Conservation (phyloP, 2,329 filamentous ascomycete species). For the Aspergillus japonicus region DNA sequence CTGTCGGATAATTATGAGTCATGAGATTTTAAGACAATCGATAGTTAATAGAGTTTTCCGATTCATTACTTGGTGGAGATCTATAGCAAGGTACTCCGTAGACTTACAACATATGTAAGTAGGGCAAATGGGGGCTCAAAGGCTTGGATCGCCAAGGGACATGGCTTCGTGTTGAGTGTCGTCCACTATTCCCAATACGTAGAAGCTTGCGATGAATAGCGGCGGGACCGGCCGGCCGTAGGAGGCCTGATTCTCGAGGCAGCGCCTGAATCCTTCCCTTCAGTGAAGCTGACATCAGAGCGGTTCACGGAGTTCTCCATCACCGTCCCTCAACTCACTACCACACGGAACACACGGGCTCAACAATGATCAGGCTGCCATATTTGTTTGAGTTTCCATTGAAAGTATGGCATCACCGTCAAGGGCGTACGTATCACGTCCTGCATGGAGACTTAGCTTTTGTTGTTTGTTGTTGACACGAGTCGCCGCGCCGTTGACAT, state of each 20-base stretch:
- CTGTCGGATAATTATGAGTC: not conserved
- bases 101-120: no score
- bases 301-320: no score
- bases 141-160: not conserved
- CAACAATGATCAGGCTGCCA: not conserved
- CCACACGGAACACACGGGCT: not conserved
- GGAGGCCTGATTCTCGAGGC: not conserved
- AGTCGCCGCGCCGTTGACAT: not conserved
- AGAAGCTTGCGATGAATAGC: not conserved
- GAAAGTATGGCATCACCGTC: not conserved
- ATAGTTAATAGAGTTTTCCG: not conserved
- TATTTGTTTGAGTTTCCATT: not conserved
- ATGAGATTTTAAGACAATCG: not conserved
- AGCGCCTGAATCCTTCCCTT: not conserved
- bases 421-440: not conserved
- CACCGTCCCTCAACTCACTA: not conserved
- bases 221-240: not conserved
- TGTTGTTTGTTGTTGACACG: no score
- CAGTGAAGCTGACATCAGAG: not conserved
- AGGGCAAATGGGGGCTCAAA: no score
- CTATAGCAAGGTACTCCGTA: no score
- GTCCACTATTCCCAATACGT: not conserved
- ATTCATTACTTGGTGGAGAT: not conserved
- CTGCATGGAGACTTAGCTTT: no score
- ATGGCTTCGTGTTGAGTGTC: not conserved